Percentiles rank a stretch among this genome's conserved stretches.
phyloP scores from a whole-genome alignment of 768 basidiomycete species.

The Xanthoconium purpureum region DNA sequence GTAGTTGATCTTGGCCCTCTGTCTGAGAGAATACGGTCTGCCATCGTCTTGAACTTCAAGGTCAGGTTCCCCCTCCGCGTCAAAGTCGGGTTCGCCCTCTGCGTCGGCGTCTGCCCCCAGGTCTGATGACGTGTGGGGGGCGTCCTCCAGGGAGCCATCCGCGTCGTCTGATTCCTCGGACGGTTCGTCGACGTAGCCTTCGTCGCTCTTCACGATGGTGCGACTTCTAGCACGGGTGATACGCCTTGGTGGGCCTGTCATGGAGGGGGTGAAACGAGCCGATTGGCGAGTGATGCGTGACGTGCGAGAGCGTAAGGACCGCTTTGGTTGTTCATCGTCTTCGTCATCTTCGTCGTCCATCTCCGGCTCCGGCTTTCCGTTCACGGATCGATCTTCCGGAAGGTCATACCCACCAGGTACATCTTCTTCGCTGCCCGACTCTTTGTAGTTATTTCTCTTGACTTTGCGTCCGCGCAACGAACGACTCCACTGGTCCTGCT shows the following conservation, averaged over 20 bases:
- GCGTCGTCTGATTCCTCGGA: constrained; percentile 51
- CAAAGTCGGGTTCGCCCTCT: constrained; percentile 39
- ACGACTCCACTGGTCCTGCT: constrained; percentile 16
- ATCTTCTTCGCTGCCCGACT: constrained; percentile 47
- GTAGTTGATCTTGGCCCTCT: constrained; percentile 67
- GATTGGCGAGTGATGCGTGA: constrained; percentile 28
- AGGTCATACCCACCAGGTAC: constrained; percentile 10
- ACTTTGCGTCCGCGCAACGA: constrained; percentile 42
- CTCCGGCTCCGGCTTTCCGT: constrained; percentile 18
- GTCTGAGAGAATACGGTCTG: constrained; percentile 56
- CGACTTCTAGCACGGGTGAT: constrained; percentile 27
- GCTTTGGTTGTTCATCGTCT: constrained; percentile 26
- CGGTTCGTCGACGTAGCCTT: constrained; percentile 49
- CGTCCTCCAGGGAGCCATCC: constrained; percentile 59
- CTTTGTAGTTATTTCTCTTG: constrained; percentile 39
- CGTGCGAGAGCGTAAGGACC: constrained; percentile 12
- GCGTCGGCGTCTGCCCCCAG: constrained; percentile 36
- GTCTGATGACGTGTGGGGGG: constrained; percentile 40
- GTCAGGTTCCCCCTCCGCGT: constrained; percentile 38
- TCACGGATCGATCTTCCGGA: constrained; percentile 11
- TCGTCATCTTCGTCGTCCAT: constrained; percentile 34
- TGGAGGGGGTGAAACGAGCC: background rate
- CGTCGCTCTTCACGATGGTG: constrained; percentile 42
- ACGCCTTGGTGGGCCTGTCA: constrained; percentile 3
- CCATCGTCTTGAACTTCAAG: constrained; percentile 41